A percentile compares a stretch with the other conserved stretches of the same genome.
phyloP scores from a whole-genome alignment of 768 basidiomycete genomes.

The Crucibulum laeve region DNA sequence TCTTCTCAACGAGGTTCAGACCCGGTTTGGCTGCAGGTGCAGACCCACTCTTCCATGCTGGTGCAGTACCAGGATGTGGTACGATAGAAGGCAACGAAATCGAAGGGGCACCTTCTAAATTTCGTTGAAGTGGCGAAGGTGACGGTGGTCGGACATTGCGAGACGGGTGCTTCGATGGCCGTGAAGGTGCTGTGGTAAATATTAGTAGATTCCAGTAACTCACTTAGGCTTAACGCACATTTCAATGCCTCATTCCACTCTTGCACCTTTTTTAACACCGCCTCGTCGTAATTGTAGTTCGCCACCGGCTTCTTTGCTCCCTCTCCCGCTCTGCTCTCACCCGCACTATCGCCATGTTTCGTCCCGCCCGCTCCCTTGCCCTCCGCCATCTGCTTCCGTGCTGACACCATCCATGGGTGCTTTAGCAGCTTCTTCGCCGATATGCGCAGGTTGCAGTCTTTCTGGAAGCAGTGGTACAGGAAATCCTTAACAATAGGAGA shows the following conservation, averaged over 20 bases:
- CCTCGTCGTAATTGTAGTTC: constrained; percentile 92
- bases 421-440: constrained; percentile 88
- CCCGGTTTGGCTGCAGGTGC: constrained; percentile 29
- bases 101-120: constrained; percentile 26
- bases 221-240: constrained; percentile 41
- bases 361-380: constrained; percentile 24
- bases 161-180: constrained; percentile 64
- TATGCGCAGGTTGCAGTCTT: constrained; percentile 92
- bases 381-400: constrained; percentile 66
- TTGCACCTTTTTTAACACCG: constrained; percentile 90
- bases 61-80: constrained; percentile 22
- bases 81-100: constrained; percentile 20
- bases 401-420: constrained; percentile 95
- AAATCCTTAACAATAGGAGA: constrained; percentile 97
- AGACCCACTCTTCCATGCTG: constrained; percentile 29
- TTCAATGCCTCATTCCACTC: constrained; percentile 98
- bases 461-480: constrained; percentile 96
- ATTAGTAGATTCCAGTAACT: constrained; percentile 8
- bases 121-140: constrained; percentile 43
- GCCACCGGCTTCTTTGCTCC: constrained; percentile 45
- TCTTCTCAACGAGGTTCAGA: constrained; percentile 45
- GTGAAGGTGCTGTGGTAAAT: constrained; percentile 54
- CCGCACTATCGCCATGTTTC: constrained; percentile 23
- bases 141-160: constrained; percentile 43
- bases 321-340: constrained; percentile 29